A percentile compares a stretch with the other conserved stretches of the same genome.
Conservation (phyloP, 2,329 filamentous ascomycete genomes). For the Nemania diffusa region DNA sequence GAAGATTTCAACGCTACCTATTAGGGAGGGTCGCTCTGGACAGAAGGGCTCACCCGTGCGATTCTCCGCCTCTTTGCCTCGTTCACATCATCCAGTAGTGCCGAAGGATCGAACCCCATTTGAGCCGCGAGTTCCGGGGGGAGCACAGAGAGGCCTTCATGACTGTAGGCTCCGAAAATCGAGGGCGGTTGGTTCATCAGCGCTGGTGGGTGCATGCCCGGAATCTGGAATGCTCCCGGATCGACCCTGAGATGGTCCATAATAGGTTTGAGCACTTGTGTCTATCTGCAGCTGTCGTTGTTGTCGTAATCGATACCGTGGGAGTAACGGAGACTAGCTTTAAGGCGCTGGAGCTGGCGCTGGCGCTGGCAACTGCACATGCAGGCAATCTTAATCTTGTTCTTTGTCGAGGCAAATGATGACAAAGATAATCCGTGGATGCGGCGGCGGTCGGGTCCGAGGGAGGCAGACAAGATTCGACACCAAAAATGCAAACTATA, state of each 20-base stretch:
- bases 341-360: neutral
- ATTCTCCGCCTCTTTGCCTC: slow-evolving; percentile 92
- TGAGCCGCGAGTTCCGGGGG: slow-evolving; percentile 68
- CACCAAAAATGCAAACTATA: slow-evolving; percentile 13
- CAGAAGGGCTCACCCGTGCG: slow-evolving; percentile 72
- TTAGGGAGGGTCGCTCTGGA: neutral
- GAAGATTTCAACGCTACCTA: neutral
- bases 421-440: slow-evolving; percentile 20
- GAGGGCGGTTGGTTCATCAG: slow-evolving; percentile 75
- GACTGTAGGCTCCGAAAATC: slow-evolving; percentile 72
- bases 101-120: slow-evolving; percentile 67
- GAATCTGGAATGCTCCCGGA: slow-evolving; percentile 65
- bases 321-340: neutral
- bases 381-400: neutral
- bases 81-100: slow-evolving; percentile 72
- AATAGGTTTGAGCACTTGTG: slow-evolving; percentile 6
- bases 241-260: slow-evolving; percentile 62
- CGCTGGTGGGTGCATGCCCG: slow-evolving; percentile 64
- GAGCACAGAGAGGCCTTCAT: slow-evolving; percentile 69
- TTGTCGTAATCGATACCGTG: slow-evolving; percentile 9
- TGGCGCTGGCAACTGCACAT: neutral
- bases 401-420: slow-evolving; percentile 15
- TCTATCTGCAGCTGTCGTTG: slow-evolving; percentile 21
- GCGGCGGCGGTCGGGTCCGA: slow-evolving; percentile 3
- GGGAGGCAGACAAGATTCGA: neutral